Evolutionary conservation across 1,139 yeast species (phyloP), one percentile per base, ranked within the genome.

Genomic region (Kodamaea derodonti): DNA sequence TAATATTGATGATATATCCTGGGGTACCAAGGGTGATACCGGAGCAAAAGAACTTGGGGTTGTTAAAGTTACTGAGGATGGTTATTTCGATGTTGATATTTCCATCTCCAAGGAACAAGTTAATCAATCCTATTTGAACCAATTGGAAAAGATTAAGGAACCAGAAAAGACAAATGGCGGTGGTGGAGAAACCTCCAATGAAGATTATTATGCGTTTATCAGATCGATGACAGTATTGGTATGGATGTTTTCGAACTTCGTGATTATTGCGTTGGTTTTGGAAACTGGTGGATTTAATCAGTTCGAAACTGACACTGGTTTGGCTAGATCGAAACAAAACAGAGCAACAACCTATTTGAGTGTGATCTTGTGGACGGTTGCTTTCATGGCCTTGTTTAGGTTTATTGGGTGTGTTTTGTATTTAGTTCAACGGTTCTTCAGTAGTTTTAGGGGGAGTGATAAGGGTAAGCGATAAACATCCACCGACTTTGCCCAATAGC

Each of bases 241-340:
- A 12, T 86, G 95, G 95, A 78, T 85, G 58, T 62, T 84, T 38
- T 72, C 87, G 14, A 86, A 86, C 54, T 82, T 83, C 41, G 69
- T 80, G 15, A 67, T 86, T 31, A 75, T 82, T 34, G 85, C 92
- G 5, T 69, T 82, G 8, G 88, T 86, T 3, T 69, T 84, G 32
- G 79, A 80, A 46, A 77, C 86, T 0, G 87, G 85, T 25, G 82
- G 90, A 20, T 54, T 79, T 36, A 57, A 61, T 37, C 72, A 68
- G 41, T 64, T 69, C 38, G 41, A 39, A 22, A 15, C 33, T 3
- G 43, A 31, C 9, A 35, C 33, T 7, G 38, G 34, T 3, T 34
- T 40, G 29, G 32, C 36, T 3, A 31, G 44, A 4, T 41, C 42
- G 13, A 50, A 54, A 32, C 42, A 40, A 7, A 43, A 46, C 6